These are phyloP conservation scores for Fusarium redolens DNA, from an alignment of 2,329 filamentous ascomycete genomes.

Conservation along the genomic window DNA sequence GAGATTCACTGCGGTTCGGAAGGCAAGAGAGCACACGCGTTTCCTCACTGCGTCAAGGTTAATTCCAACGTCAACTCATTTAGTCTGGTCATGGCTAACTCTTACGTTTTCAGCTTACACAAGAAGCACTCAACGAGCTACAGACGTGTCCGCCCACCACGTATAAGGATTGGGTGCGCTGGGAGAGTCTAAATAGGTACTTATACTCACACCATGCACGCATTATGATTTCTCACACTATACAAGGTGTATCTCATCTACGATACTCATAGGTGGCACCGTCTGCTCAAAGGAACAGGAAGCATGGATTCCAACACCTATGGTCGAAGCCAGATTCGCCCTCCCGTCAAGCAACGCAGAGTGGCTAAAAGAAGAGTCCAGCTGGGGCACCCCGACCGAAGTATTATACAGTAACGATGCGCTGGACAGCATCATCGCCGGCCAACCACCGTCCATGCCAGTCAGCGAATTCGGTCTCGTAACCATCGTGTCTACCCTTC, in stretches of 20 bases:
- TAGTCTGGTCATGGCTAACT: not conserved
- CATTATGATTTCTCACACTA: not conserved
- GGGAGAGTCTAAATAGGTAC: not conserved
- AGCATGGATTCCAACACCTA: not conserved
- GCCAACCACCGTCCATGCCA: not conserved
- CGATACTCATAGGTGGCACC: constrained; percentile 1
- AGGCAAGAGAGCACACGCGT: not conserved
- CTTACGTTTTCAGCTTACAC: not conserved
- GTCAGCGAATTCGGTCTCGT: not conserved
- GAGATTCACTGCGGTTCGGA: not conserved
- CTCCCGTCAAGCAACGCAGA: not conserved
- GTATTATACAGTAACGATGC: not conserved
- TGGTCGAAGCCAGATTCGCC: not conserved
- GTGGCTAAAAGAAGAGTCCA: constrained; percentile 1
- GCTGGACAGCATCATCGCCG: not conserved
- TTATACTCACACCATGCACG: not conserved
- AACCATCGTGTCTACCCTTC: not conserved
- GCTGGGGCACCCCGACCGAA: not conserved
- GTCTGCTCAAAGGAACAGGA: constrained; percentile 2
- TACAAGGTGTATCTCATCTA: not conserved
- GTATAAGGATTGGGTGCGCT: not conserved
- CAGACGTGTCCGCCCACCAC: not conserved
- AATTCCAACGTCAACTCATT: not conserved
- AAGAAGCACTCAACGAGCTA: not conserved
- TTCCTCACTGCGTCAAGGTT: not conserved